Conservation (phyloP, 768 basidiomycete genomes). For the Leucocoprinus sp. region DNA sequence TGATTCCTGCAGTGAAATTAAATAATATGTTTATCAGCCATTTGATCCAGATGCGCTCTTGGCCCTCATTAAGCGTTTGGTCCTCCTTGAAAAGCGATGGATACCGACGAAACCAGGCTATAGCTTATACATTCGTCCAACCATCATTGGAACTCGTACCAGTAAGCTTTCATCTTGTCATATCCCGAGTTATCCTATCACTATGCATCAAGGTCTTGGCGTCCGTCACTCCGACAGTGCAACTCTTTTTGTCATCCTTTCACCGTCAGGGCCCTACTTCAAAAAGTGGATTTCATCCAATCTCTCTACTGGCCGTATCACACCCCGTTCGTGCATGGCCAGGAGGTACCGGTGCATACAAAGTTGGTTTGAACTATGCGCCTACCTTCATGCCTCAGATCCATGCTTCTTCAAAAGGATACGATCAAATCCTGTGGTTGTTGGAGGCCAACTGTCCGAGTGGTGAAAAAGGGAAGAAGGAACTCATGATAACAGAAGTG, state of each 20-base stretch:
- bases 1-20: too few species aligned
- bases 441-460: conserved; percentile 37
- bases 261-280: conserved; percentile 74
- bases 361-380: conserved; percentile 63
- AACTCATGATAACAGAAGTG: conserved; percentile 42
- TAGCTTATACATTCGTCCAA: conserved; percentile 84
- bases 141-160: conserved; percentile 50
- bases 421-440: conserved; percentile 76
- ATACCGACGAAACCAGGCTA: conserved; percentile 68
- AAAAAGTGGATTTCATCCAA: conserved; percentile 51
- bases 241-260: conserved; percentile 65
- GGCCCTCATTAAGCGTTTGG: conserved; percentile 67
- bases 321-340: conserved; percentile 41
- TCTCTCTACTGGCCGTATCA: conserved; percentile 33
- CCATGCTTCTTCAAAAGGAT: conserved; percentile 58
- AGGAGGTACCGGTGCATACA: conserved; percentile 71
- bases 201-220: conserved; percentile 31
- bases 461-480: conserved; percentile 4
- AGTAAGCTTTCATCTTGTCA: conserved; percentile 34
- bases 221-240: conserved; percentile 69
- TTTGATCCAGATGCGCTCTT: conserved; percentile 67
- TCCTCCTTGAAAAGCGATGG: conserved; percentile 71
- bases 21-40: too few species aligned
- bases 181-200: conserved; percentile 38
- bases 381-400: conserved; percentile 56